phyloP scores from a whole-genome alignment of 441 rosid genomes.

The Melianthus villosus region DNA sequence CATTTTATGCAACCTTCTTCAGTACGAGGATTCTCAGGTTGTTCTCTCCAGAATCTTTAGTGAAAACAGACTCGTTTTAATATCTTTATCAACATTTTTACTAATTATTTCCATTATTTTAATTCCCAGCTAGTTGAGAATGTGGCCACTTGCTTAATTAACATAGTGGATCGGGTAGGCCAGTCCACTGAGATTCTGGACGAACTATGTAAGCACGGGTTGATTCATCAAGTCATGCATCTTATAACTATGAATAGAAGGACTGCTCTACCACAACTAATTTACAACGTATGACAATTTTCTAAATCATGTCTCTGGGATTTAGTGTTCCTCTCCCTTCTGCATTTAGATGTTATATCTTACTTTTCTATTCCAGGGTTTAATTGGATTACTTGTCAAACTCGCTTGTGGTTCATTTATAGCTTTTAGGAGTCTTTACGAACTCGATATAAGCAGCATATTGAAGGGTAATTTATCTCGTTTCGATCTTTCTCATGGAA shows the following conservation, averaged over 20 bases:
- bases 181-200: conserved; percentile 60
- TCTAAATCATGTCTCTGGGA: conserved; percentile 7
- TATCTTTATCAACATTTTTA: conserved; percentile 6
- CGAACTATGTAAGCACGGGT: conserved; percentile 71
- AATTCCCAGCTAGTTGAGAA: conserved; percentile 70
- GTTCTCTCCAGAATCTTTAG: conserved; percentile 8
- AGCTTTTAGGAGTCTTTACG: conserved; percentile 67
- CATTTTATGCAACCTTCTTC: conserved; percentile 69
- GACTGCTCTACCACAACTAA: conserved; percentile 61
- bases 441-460: conserved; percentile 57
- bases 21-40: conserved; percentile 85
- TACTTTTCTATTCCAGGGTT: conserved; percentile 37
- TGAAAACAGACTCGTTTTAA: conserved; percentile 1
- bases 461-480: conserved; percentile 67
- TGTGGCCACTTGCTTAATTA: conserved; percentile 68
- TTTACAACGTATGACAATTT: conserved; percentile 47
- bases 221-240: conserved; percentile 48
- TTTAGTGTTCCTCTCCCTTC: background rate
- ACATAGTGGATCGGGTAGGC: conserved; percentile 57
- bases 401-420: conserved; percentile 57
- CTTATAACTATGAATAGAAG: conserved; percentile 56
- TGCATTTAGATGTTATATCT: conserved; percentile 3
- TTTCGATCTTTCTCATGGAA: conserved; percentile 54
- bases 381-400: conserved; percentile 78
- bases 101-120: conserved; percentile 8